These are phyloP conservation scores for Neodidymelliopsis sp. DNA, from an alignment of 2,329 filamentous ascomycete species.

Conservation along the genomic window DNA sequence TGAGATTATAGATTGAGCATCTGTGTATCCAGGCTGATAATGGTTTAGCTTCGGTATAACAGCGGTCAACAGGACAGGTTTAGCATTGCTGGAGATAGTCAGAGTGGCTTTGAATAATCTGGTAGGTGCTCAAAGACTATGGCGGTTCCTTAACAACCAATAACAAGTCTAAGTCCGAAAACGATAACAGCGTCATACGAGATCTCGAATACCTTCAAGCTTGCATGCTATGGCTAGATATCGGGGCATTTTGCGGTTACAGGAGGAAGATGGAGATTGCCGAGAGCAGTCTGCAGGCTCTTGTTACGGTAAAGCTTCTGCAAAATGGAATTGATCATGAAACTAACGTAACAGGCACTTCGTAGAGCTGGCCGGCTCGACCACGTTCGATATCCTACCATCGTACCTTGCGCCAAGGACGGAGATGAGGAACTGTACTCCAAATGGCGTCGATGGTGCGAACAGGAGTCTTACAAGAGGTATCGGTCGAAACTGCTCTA, in stretches of 20 bases:
- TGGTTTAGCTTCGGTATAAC: slow-evolving; percentile 43
- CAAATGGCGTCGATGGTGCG: slow-evolving; percentile 71
- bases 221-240: slow-evolving; percentile 58
- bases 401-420: slow-evolving; percentile 58
- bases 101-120: slow-evolving; percentile 37
- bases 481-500: slow-evolving; percentile 59
- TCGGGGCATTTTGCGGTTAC: slow-evolving; percentile 64
- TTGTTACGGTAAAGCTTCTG: slow-evolving; percentile 51
- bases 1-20: no score
- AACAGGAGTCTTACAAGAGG: slow-evolving; percentile 71
- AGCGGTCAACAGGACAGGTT: slow-evolving; percentile 39
- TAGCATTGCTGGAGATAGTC: slow-evolving; percentile 41
- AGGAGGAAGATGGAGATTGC: slow-evolving; percentile 64
- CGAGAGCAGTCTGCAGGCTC: slow-evolving; percentile 61
- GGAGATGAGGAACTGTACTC: slow-evolving; percentile 62
- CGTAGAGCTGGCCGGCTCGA: slow-evolving; percentile 64
- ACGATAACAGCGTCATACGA: slow-evolving; percentile 46
- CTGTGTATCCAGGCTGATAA: no score
- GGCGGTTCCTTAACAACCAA: no score
- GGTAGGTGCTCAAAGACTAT: background rate
- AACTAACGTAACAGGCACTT: slow-evolving; percentile 50
- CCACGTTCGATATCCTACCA: slow-evolving; percentile 58
- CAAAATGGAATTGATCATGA: background rate
- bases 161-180: slow-evolving; percentile 17
- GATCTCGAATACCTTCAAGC: slow-evolving; percentile 61